Evolutionary conservation across 106 monocot genomes (phyloP), one percentile per base, ranked within the genome.

Genomic region (Cymbidium sinense): DNA sequence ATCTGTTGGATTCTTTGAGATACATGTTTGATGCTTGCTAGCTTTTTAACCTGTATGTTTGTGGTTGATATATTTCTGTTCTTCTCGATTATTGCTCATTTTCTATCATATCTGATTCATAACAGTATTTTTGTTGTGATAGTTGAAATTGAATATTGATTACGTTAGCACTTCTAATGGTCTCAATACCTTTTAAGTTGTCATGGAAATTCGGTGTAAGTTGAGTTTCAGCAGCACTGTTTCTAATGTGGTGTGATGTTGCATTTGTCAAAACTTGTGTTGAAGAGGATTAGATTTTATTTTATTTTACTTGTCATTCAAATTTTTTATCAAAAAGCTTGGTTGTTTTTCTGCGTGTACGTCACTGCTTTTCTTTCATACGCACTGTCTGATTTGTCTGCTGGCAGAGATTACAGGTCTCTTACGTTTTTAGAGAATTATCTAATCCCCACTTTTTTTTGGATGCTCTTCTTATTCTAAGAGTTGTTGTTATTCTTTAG

Each of bases 401-500:
- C 17, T 10, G 13, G 12, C 17, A 12, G 52, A 52, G 23, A n/a
- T 23, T 58, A n/a, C 23, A 23, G 58, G 4, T 23, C 7, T 58
- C 23, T 23, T 58, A 58, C 2, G 2, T 58, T 58, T 23, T 58
- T 58, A 58, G 21, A 58, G 5, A 5, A 58, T 23, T 58, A 2
- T 58, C 58, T n/a, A 58, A 13, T 13, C 11, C 11, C 47, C 13
- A 13, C 15, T 47, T 6, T 58, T n/a, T 58, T 20, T 1, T 21
- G 21, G 23, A 58, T 15, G 7, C 11, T 20, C 23, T 21, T 7
- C 58, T 8, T n/a, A 58, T n/a, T 58, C 4, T 58, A 58, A 58
- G 5, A 1, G 5, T 8, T 30, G 31, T 33, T 33, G 31, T 31
- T 67, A n/a, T 67, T 67, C 33, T 31, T 30, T 81, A 96, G 96